Conservation (phyloP, 805 yeast genomes). For the Zygoascus biomembranicola region DNA sequence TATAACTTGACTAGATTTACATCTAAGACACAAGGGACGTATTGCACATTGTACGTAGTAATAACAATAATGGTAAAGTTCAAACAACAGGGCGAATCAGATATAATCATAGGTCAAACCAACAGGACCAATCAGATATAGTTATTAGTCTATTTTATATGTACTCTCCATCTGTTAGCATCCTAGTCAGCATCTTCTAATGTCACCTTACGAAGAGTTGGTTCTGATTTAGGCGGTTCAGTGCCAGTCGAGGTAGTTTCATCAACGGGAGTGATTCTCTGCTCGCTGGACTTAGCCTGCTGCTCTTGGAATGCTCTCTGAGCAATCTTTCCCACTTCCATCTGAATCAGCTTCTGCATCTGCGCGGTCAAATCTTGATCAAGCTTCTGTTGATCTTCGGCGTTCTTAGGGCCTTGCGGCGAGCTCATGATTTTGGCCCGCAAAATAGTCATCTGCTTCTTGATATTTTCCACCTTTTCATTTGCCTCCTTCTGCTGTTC, state of each 20-base stretch:
- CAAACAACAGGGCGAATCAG: too few species aligned
- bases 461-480: slow-evolving; percentile 1
- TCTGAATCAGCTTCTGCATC: slow-evolving; percentile 1
- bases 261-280: background rate
- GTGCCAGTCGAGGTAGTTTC: background rate
- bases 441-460: background rate
- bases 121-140: too few species aligned
- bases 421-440: slow-evolving; percentile 1
- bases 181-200: background rate
- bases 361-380: slow-evolving; percentile 1
- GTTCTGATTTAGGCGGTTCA: background rate
- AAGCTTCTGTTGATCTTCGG: background rate
- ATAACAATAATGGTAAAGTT: background rate
- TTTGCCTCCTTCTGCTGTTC: slow-evolving; percentile 3
- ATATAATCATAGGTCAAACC: too few species aligned
- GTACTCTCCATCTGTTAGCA: background rate
- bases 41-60: background rate
- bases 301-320: background rate
- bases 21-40: too few species aligned
- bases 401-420: slow-evolving; percentile 3
- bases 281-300: background rate
- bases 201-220: slow-evolving; percentile 3
- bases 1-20: background rate
- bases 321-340: slow-evolving; percentile 1
- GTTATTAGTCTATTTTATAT: too few species aligned